Base-by-base conservation (phyloP, 208 protist species). In the Baffinella frigidus region DNA sequence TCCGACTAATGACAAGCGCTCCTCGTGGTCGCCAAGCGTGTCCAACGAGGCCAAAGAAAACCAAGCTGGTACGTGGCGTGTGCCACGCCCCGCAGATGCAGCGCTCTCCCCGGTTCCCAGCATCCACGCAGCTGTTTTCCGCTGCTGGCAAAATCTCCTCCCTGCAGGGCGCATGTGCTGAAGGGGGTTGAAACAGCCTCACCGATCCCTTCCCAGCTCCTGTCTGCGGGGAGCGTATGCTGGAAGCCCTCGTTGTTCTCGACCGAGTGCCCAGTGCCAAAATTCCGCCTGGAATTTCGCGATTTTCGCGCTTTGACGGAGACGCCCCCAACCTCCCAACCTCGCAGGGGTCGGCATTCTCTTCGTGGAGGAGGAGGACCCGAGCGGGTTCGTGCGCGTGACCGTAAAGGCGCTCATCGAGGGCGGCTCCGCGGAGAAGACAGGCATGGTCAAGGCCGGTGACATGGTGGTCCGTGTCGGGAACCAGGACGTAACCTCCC, bases 401-500 rank as follows among this genome's bases (percentile, higher is more conserved):
- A 90, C 83, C 2, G 83, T 90, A 36, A 90, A 90, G 41, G 83
- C 83, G 3, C 43, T 90, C 27, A 90, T 90, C 35, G 56, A 73
- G 41, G 83, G 83, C 35, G 83, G 83, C 14, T 67, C 83, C 10
- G 83, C 83, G 17, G 83, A 90, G 38, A 38, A 43, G 10, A 67
- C 80, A 89, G 83, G 83, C 17, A 67, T 90, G 48, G 83, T 90
- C 14, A 64, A 50, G 30, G 56, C 83, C 33, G 83, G 83, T 1
- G 83, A 90, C 50, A 74, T 90, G 83, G 83, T 90, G n/a, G 83
- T 90, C 30, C 48, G 62, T 38, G 83, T 90, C 17, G 83, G 62
- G 30, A 90, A 90, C 62, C 36, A 77, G 62, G 83, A 90, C 38
- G 80, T 80, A 80, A 30, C n/a, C n/a, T 64, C 56, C n/a, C n/a